Conservation (phyloP, 495 filamentous ascomycete genomes). For the Penicillium ucsense region DNA sequence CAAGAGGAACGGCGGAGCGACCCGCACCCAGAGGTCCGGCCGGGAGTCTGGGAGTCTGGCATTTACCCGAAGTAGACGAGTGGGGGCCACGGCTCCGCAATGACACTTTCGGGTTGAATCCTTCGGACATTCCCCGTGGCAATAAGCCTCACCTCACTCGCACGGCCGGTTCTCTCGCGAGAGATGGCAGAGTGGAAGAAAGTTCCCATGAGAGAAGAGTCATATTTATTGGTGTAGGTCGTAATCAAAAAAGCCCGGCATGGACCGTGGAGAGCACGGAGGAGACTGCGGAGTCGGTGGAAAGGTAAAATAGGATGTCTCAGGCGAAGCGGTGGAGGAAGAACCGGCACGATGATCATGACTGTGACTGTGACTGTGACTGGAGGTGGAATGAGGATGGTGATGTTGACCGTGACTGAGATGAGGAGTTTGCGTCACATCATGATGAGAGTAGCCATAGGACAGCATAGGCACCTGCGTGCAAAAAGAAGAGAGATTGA, state of each 20-base stretch:
- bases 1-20: too few species aligned
- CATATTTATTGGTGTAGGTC: slow-evolving; percentile 10
- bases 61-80: too few species aligned
- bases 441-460: slow-evolving; percentile 59
- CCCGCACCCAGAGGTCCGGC: too few species aligned
- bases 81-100: too few species aligned
- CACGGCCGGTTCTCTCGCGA: too few species aligned
- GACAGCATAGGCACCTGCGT: slow-evolving; percentile 77
- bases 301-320: slow-evolving; percentile 25
- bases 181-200: too few species aligned
- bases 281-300: slow-evolving; percentile 32
- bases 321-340: slow-evolving; percentile 23
- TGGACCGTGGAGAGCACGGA: slow-evolving; percentile 24
- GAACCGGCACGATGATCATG: slow-evolving; percentile 52
- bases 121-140: too few species aligned
- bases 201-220: too few species aligned
- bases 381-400: slow-evolving; percentile 38
- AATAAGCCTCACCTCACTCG: too few species aligned
- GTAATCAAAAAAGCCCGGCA: slow-evolving; percentile 17
- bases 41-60: too few species aligned
- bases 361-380: neutral
- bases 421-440: too few species aligned
- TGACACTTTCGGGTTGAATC: too few species aligned
- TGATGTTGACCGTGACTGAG: slow-evolving; percentile 37
- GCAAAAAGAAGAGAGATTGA: slow-evolving; percentile 16